Conservation (phyloP, 768 basidiomycete species). For the Cystofilobasidium capitatum region DNA sequence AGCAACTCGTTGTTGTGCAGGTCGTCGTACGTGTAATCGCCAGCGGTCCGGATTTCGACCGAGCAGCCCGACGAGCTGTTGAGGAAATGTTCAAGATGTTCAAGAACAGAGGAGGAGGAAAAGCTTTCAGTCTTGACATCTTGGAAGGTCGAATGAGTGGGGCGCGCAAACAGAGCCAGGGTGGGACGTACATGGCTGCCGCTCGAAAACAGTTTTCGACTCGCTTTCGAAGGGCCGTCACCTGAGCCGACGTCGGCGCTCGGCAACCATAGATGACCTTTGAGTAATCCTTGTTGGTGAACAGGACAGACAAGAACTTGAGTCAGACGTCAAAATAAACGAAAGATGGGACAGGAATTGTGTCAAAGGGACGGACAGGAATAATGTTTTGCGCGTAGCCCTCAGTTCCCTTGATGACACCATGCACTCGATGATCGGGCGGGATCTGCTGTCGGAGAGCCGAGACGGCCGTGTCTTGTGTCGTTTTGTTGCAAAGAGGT, state of each 20-base stretch:
- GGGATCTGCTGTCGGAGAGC: slow-evolving; percentile 31
- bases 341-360: not conserved
- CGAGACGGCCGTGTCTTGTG: slow-evolving; percentile 30
- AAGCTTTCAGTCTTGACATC: too few relatives aligned
- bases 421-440: slow-evolving; percentile 16
- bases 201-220: slow-evolving; percentile 16
- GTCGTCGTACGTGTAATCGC: slow-evolving; percentile 19
- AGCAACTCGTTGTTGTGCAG: slow-evolving; percentile 6
- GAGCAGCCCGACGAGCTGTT: slow-evolving; percentile 15
- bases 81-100: not conserved
- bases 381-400: slow-evolving; percentile 13
- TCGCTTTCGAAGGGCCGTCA: not conserved
- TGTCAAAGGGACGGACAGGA: not conserved
- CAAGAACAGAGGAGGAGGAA: not conserved
- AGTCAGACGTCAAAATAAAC: not conserved
- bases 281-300: not conserved
- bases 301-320: not conserved
- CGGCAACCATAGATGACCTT: slow-evolving; percentile 9
- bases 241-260: slow-evolving; percentile 5
- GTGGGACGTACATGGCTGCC: not conserved
- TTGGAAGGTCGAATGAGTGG: too few relatives aligned
- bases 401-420: slow-evolving; percentile 11
- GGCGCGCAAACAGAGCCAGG: too few relatives aligned
- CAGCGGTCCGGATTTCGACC: not conserved
- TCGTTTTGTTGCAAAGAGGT: not conserved